Evolutionary conservation across 2,329 filamentous ascomycete species (phyloP).

Genomic region (Ophiocordyceps camponoti-rufipedis): DNA sequence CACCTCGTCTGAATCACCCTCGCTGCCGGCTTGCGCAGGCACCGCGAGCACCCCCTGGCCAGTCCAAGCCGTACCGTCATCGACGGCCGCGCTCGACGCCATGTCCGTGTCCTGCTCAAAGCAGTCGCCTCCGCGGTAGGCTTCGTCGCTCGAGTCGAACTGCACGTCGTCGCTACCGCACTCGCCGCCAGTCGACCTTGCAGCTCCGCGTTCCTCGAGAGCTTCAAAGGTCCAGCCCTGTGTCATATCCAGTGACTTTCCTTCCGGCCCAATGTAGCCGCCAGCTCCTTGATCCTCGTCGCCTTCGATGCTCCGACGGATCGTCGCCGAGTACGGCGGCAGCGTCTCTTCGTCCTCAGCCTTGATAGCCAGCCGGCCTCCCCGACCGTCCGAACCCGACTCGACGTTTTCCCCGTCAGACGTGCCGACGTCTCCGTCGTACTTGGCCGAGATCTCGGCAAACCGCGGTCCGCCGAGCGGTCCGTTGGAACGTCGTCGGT

Average conservation of each 20-base stretch:
- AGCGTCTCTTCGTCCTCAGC: constrained; percentile 11
- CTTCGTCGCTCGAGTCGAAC: constrained; percentile 18
- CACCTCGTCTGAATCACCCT: constrained; percentile 23
- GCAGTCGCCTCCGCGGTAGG: constrained; percentile 7
- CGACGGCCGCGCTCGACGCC: constrained; percentile 6
- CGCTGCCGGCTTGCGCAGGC: constrained; percentile 15
- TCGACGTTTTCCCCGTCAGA: constrained; percentile 23
- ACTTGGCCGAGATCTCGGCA: constrained; percentile 48
- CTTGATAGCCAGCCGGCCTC: constrained; percentile 13
- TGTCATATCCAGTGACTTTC: constrained; percentile 14
- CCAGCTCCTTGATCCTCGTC: constrained; percentile 25
- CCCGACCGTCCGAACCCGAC: constrained; percentile 56
- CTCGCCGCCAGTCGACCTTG: constrained; percentile 16
- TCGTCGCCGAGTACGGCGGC: constrained; percentile 13
- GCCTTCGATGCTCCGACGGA: constrained; percentile 29
- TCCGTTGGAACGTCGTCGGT: constrained; percentile 60
- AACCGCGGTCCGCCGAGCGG: constrained; percentile 69
- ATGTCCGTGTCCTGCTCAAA: constrained; percentile 14
- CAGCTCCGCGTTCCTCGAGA: constrained; percentile 13
- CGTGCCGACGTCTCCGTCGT: constrained; percentile 31
- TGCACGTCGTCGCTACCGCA: constrained; percentile 25
- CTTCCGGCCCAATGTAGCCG: constrained; percentile 10
- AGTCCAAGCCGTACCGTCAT: constrained; percentile 12
- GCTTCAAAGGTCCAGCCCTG: constrained; percentile 29
- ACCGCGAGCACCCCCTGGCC: constrained; percentile 20